Base-by-base conservation (phyloP, 768 basidiomycete species). In the Rhizopogon sp. region DNA sequence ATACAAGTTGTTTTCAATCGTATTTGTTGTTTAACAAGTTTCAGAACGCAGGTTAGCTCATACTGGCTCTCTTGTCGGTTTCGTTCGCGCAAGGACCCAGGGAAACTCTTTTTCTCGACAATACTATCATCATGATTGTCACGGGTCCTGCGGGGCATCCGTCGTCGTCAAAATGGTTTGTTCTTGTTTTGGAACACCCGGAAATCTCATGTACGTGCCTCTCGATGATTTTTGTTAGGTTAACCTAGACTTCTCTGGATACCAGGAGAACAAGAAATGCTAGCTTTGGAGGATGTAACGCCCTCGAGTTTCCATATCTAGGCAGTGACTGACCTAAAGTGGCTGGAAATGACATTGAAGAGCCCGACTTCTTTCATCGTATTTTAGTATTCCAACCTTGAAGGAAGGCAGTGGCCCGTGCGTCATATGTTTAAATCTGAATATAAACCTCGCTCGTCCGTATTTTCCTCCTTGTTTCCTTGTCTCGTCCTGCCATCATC, bases 401-500 rank as follows among this genome's bases (percentile, higher is more conserved):
- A 41, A 35, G 50, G 59, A 56, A 13, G 0, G 55, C 17, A 17
- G 3, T 45, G 69, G 70, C 57, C 62, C 64, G 68, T 69, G 68
- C 68, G 65, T 64, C 64, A 57, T 58, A 35, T 28, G 43, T 55
- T 58, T 13, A 29, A 53, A 50, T 57, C 13, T 37, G 54, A 54
- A 61, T 69, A 69, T 69, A 67, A 66, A 60, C 58, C 53, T 41
- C 46, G 45, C 56, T 43, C 44, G 54, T 47, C 41, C 25, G 56
- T 59, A 59, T 57, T 42, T 22, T 43, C 43, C 43, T 49, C 50
- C 50, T 44, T 56, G 11, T 50, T 56, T 49, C 42, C 35, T 46
- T 51, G 55, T 41, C 56, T 58, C 45, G 54, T 50, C 46, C 55
- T 47, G 47, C 37, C 54, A n/a, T 57, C 66, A 50, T 40, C 50